Percentiles rank a stretch among this genome's conserved stretches.
Conservation (phyloP, 345 rosid genomes). For the Citrus trifoliata region DNA sequence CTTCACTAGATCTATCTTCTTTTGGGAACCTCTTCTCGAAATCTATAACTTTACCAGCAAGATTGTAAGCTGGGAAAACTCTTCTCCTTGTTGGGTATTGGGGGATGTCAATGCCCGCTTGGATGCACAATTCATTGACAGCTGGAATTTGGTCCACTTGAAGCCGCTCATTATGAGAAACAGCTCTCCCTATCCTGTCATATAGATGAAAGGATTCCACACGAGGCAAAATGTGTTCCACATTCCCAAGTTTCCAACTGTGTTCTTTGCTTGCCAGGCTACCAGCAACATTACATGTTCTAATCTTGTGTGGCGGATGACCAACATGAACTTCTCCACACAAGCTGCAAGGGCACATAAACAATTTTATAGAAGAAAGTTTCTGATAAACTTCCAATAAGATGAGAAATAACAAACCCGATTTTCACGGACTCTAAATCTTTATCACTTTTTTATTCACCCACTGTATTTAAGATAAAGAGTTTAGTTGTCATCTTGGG, state of each 20-base stretch:
- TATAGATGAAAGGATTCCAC: constrained; percentile 53
- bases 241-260: constrained; percentile 35
- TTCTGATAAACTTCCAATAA: background rate
- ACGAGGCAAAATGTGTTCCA: constrained; percentile 33
- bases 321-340: constrained; percentile 55
- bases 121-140: constrained; percentile 48
- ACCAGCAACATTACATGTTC: constrained; percentile 34
- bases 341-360: constrained; percentile 26
- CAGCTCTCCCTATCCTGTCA: constrained; percentile 52
- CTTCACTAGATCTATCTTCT: constrained; percentile 35
- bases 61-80: constrained; percentile 35
- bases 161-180: constrained; percentile 46
- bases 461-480: background rate
- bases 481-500: background rate
- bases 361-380: background rate
- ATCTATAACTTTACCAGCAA: constrained; percentile 41
- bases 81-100: constrained; percentile 50
- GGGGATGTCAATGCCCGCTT: constrained; percentile 47
- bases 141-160: constrained; percentile 48
- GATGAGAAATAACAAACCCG: background rate
- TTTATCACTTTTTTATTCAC: background rate
- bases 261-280: constrained; percentile 44
- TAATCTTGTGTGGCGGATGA: constrained; percentile 37
- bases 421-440: background rate
- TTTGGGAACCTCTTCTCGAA: constrained; percentile 47